Conservation (phyloP, 1,284 basidiomycete genomes). For the Rhizoctonia solani region DNA sequence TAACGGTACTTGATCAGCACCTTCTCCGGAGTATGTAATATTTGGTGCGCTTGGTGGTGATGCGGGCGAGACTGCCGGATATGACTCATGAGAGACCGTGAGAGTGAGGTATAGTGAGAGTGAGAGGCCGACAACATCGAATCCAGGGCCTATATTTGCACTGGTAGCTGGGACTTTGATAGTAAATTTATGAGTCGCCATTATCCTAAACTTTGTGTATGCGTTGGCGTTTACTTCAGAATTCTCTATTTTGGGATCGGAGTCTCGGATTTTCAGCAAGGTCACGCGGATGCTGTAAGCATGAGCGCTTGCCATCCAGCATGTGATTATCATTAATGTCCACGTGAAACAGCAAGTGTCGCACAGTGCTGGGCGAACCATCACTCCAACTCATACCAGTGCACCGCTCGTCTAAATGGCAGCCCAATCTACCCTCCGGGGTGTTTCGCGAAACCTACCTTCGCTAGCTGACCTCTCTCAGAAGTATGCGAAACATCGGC, state of each 20-base stretch:
- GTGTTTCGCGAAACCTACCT: not conserved
- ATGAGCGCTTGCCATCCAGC: not conserved
- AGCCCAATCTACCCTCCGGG: conserved; percentile 23
- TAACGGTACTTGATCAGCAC: conserved; percentile 87
- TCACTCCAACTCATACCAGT: conserved; percentile 8
- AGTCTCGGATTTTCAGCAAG: conserved; percentile 3
- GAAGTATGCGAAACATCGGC: conserved; percentile 64
- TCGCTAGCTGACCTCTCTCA: conserved; percentile 48
- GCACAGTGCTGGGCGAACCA: conserved; percentile 21
- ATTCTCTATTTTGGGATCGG: conserved; percentile 11
- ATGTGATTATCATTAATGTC: conserved; percentile 18
- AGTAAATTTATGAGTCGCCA: conserved; percentile 45
- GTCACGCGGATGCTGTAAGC: not conserved
- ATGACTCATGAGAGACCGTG: conserved; percentile 57
- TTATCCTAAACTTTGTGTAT: conserved; percentile 17
- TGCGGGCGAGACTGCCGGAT: conserved; percentile 26
- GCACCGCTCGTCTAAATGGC: conserved; percentile 12
- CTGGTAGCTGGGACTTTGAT: conserved; percentile 95
- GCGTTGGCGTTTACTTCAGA: conserved; percentile 8
- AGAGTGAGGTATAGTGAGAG: conserved; percentile 87
- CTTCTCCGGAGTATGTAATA: conserved; percentile 86
- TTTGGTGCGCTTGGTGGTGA: conserved; percentile 53
- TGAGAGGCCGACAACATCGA: conserved; percentile 97
- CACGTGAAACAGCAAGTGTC: conserved; percentile 14
- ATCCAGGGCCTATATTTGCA: conserved; percentile 98